Base-by-base conservation (phyloP, 805 yeast species). In the Vanderwaltozyma yarrowii region DNA sequence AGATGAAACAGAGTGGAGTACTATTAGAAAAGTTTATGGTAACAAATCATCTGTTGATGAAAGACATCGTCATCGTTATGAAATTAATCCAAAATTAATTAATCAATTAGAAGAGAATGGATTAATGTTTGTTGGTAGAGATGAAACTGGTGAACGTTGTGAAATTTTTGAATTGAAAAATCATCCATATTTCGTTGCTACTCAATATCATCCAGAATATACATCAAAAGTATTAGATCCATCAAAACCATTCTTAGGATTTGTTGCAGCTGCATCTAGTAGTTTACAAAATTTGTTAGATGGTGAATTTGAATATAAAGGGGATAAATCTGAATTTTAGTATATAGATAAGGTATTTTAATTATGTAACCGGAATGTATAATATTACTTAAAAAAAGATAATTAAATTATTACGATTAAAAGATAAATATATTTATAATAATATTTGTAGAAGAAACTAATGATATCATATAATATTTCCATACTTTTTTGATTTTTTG, bases 121-220 rank as follows among this genome's bases (percentile, higher is more conserved):
- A n/a, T 72, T 92, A 62, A 67, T 70, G 48, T 92, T 88, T 59
- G 88, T 92, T 40, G 97, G 97, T 56, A 85, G 80, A 62, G 98
- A 92, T 64, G 96, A 88, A 58, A 64, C 75, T 32, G 82, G 80
- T 45, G 73, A 77, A 52, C 81, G 98, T 70, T 92, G 94, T 94
- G 97, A 92, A 66, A 79, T 86, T 37, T 70, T 85, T 38, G 98
- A 92, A 64, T 69, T 87, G 51, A 74, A 78, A 45, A 76, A 74
- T 58, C 96, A 87, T 64, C 92, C 92, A 54, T 92, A 80, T 67
- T 88, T 65, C 54, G 94, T 86, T 51, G 98, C 88, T 47, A 83
- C 96, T 25, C 98, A 92, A 70, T 92, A 88, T 67, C 98, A 92
- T 61, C 98, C 98, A 23, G 98, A 92, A 68, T 92, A 92, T 63